Evolutionary conservation across 352 stramenopile species (phyloP), one percentile per base, ranked within the genome.

Genomic region (Phytophthora chlamydospora): DNA sequence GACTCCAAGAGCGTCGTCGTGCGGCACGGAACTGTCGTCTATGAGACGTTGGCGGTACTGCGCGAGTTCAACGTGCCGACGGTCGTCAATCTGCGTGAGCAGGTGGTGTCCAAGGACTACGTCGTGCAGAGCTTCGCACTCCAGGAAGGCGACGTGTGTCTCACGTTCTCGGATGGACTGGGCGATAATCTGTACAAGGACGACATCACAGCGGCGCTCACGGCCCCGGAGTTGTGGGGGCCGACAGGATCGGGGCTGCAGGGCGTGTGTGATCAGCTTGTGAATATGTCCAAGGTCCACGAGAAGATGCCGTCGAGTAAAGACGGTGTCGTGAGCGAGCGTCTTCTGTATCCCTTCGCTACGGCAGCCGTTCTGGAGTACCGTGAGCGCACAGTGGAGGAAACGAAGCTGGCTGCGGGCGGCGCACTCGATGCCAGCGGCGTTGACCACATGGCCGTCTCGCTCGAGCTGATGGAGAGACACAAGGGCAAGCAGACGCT

Each of bases 111-210:
- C 9, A 75, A 73, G 16, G 81, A 91, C 35, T 93, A 89, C 35
- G 69, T 90, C 3, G 78, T 94, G 40, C 80, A 94, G 66, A 88
- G 57, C 56, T 88, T 88, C 55, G 53, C 66, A 2, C 50, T 94
- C 4, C 70, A 75, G 36, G 46, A 79, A 10, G 61, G 68, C 2
- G 85, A 92, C 54, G 46, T 90, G 10, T 84, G 80, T 64, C 58
- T 94, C 12, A 90, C 80, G 2, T 92, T 94, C 53, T 90, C 80
- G 11, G 85, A 94, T 40, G 85, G 85, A 38, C 42, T 94, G 35
- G 80, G 75, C 53, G 85, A 94, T 53, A 94, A 94, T 48, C 35
- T 94, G 24, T 94, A 90, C 71, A 89, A 90, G 50, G 78, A 90
- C 36, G 83, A 94, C 43, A 75, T 94, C 32, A 50, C 77, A 10